Conservation (phyloP, 768 basidiomycete genomes). For the Daedalea quercina region DNA sequence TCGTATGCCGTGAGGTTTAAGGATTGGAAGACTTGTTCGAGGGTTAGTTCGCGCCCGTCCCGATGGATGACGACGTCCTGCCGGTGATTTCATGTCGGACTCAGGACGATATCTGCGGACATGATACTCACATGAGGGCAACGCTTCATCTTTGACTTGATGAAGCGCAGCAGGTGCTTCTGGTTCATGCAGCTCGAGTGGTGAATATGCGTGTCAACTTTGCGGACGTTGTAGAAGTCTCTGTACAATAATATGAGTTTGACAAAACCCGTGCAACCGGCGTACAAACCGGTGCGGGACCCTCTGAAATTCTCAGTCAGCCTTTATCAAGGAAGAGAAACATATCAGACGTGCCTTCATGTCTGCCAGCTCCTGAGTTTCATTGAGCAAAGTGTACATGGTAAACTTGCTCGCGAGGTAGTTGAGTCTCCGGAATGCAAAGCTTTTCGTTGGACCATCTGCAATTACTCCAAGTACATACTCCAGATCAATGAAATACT, state of each 20-base stretch:
- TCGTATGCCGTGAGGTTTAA: conserved; percentile 95
- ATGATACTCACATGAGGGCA: conserved; percentile 57
- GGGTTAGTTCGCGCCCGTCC: conserved; percentile 81
- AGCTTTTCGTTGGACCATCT: conserved; percentile 94
- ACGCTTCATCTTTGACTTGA: conserved; percentile 97
- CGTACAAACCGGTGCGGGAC: conserved; percentile 70
- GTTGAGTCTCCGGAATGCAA: conserved; percentile 86
- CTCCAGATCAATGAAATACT: conserved; percentile 96
- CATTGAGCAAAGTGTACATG: conserved; percentile 88
- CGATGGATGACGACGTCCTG: conserved; percentile 96
- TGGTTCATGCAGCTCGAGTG: conserved; percentile 99
- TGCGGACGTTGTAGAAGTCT: conserved; percentile 97
- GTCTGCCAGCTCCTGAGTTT: conserved; percentile 88
- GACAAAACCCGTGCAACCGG: neutral
- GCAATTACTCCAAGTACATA: conserved; percentile 85
- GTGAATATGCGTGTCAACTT: conserved; percentile 98
- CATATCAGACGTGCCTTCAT: conserved; percentile 70
- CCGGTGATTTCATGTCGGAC: neutral
- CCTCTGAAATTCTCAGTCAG: conserved; percentile 32
- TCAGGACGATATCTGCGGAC: neutral
- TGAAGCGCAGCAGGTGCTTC: conserved; percentile 95
- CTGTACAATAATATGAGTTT: conserved; percentile 33
- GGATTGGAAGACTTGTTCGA: conserved; percentile 94
- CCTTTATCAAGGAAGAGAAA: neutral
- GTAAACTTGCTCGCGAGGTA: conserved; percentile 92